Evolutionary conservation across 306 rosid species (phyloP).

Genomic region (Nissolia schottii): DNA sequence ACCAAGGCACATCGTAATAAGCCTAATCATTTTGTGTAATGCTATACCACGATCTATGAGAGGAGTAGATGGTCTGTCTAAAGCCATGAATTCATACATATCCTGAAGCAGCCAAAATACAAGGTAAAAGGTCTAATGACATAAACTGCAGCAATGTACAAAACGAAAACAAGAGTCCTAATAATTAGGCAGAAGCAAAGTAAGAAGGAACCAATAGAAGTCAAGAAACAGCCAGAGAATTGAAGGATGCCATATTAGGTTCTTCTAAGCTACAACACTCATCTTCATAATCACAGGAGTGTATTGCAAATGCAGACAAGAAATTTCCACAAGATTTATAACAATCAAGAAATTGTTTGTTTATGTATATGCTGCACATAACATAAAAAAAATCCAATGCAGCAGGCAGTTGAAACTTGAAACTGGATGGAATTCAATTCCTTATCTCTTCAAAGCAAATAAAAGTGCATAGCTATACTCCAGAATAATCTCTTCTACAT

Average conservation of each 20-base stretch:
- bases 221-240: neutral
- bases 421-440: slow-evolving; percentile 1
- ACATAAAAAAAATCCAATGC: neutral
- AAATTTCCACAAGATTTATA: slow-evolving; percentile 12
- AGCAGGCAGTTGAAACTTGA: slow-evolving; percentile 21
- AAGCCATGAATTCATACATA: slow-evolving; percentile 94
- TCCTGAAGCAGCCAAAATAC: slow-evolving; percentile 57
- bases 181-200: slow-evolving; percentile 5
- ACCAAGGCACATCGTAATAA: slow-evolving; percentile 88
- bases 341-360: neutral
- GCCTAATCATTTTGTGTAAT: slow-evolving; percentile 97
- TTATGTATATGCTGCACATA: slow-evolving; percentile 13
- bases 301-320: slow-evolving; percentile 17
- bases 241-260: neutral
- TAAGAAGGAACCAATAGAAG: slow-evolving; percentile 5
- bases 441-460: neutral
- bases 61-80: slow-evolving; percentile 85
- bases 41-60: slow-evolving; percentile 92
- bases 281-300: slow-evolving; percentile 12
- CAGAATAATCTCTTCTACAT: slow-evolving; percentile 1
- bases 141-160: neutral
- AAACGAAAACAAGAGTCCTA: neutral
- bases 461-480: neutral
- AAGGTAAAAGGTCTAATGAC: neutral
- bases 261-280: slow-evolving; percentile 9